phyloP scores from a whole-genome alignment of 768 basidiomycete genomes.

The Mycena filopes region DNA sequence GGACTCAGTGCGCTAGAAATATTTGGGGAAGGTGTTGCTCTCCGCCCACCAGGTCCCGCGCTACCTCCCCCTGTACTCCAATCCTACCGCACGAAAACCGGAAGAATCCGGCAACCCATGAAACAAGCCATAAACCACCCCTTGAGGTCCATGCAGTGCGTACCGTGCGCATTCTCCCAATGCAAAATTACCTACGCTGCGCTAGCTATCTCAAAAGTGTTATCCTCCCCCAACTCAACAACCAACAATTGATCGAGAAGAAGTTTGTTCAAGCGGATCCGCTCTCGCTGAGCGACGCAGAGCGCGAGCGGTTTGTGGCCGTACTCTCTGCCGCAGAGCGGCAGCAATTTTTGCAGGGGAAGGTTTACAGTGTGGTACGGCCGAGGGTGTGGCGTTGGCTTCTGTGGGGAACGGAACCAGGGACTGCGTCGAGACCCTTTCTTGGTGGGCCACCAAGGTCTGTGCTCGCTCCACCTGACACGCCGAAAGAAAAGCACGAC shows the following conservation, averaged over 20 bases:
- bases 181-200: neutral
- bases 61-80: neutral
- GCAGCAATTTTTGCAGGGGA: no score
- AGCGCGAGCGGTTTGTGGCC: neutral
- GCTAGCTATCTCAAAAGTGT: slow-evolving; percentile 34
- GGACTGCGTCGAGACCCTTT: neutral
- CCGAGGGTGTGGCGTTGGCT: slow-evolving; percentile 20
- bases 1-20: slow-evolving; percentile 15
- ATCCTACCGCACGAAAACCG: neutral
- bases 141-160: slow-evolving; percentile 13
- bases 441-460: neutral
- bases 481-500: neutral
- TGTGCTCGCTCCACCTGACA: no score
- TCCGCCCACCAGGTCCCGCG: slow-evolving; percentile 5
- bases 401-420: neutral
- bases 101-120: neutral
- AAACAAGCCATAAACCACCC: slow-evolving; percentile 8
- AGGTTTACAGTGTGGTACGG: neutral
- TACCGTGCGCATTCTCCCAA: neutral
- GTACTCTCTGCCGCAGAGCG: no score
- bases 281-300: neutral
- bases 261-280: neutral
- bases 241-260: neutral
- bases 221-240: slow-evolving; percentile 30
- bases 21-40: neutral